phyloP scores from a whole-genome alignment of 805 yeast genomes.

The Zygotorulaspora sp. region DNA sequence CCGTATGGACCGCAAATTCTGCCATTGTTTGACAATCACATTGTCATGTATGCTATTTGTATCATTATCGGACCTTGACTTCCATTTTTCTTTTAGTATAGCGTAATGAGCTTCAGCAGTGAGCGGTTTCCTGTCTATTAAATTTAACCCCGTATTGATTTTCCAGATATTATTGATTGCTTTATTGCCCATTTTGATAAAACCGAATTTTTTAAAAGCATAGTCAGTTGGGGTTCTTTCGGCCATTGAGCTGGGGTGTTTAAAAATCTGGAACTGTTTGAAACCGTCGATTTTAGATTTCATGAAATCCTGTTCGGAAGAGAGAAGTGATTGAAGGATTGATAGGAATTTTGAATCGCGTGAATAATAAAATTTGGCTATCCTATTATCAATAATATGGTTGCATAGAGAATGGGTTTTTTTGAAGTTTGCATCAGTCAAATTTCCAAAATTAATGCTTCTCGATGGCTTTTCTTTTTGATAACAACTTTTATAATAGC shows the following conservation, averaged over 20 bases:
- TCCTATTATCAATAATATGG: constrained; percentile 16
- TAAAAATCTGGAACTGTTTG: constrained; percentile 23
- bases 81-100: constrained; percentile 15
- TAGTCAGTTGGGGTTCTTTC: constrained; percentile 11
- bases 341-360: constrained; percentile 24
- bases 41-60: constrained; percentile 12
- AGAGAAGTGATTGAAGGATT: constrained; percentile 12
- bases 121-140: constrained; percentile 22
- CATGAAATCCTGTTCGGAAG: constrained; percentile 18
- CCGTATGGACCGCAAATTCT: constrained; percentile 41
- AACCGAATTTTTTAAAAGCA: constrained; percentile 31
- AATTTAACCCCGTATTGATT: constrained; percentile 38
- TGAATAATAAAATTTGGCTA: constrained; percentile 21
- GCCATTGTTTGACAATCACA: constrained; percentile 38
- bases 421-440: constrained; percentile 16
- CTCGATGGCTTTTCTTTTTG: constrained; percentile 24
- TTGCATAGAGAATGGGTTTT: constrained; percentile 17
- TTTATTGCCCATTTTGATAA: constrained; percentile 33
- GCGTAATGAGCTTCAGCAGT: constrained; percentile 26
- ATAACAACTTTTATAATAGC: constrained; percentile 20
- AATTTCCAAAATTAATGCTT: constrained; percentile 8
- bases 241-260: constrained; percentile 3
- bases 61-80: constrained; percentile 7
- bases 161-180: constrained; percentile 37
- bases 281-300: constrained; percentile 24